Conservation (phyloP, 345 rosid species). For the Euphorbia lathyris region DNA sequence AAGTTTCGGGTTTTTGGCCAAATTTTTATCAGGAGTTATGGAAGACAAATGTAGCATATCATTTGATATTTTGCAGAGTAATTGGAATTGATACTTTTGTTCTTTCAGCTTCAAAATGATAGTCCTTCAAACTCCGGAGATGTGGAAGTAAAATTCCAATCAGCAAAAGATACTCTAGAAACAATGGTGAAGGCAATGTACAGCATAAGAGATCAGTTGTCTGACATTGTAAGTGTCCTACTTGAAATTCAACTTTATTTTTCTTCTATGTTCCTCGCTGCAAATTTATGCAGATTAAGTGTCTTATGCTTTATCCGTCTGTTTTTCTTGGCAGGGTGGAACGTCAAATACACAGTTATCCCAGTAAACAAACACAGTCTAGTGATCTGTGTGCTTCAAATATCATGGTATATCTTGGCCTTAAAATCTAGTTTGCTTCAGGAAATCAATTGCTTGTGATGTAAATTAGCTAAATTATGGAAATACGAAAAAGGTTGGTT, state of each 20-base stretch:
- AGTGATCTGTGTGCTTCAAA: neutral
- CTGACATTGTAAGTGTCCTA: slow-evolving; percentile 33
- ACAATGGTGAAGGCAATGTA: slow-evolving; percentile 43
- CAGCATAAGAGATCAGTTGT: slow-evolving; percentile 44
- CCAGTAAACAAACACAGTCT: slow-evolving; percentile 14
- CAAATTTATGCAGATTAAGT: neutral
- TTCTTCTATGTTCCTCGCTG: neutral
- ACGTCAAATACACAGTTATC: slow-evolving; percentile 17
- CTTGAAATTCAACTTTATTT: slow-evolving; percentile 10
- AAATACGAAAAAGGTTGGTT: neutral
- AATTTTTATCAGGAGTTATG: too few relatives aligned
- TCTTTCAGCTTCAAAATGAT: slow-evolving; percentile 50
- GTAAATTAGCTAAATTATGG: neutral
- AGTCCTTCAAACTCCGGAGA: slow-evolving; percentile 37
- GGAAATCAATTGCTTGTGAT: neutral
- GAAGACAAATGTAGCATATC: too few relatives aligned
- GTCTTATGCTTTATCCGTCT: neutral
- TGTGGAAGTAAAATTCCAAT: slow-evolving; percentile 44
- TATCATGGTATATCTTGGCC: neutral
- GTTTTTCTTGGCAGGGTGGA: slow-evolving; percentile 18
- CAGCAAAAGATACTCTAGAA: slow-evolving; percentile 43
- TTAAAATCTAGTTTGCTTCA: slow-evolving; percentile 2
- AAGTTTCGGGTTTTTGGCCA: neutral
- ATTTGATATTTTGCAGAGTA: too few relatives aligned
- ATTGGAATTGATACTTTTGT: neutral